Evolutionary conservation across 768 basidiomycete genomes (phyloP), one percentile per base, ranked within the genome.

Genomic region (Pleurotus eryngii): DNA sequence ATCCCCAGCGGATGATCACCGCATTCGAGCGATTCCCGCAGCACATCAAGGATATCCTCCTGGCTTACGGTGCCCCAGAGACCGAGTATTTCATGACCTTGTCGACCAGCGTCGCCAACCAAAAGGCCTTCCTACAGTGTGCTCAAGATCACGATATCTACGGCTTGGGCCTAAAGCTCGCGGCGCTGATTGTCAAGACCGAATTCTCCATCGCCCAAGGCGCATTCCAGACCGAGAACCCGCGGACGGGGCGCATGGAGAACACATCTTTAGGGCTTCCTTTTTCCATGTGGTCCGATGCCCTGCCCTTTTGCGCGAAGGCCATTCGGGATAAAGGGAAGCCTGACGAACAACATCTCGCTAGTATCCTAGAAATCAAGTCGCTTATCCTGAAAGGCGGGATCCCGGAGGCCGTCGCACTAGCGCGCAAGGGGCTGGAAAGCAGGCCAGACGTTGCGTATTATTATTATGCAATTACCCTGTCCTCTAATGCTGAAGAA

Each of bases 321-420:
- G 84, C 79, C 24, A 78, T 87, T 39, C 78, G 84, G 7, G 70
- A 64, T 37, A 72, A 68, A 55, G 74, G 73, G n/a, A 68, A 66
- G 11, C 64, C 74, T 0, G 62, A 62, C 4, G 81, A 86, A 55
- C 66, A 60, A 18, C 83, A 87, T 64, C 61, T 74, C 12, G 86
- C 86, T 0, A 85, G 87, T 64, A 82, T 88, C 59, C 66, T 89
- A 27, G 84, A 87, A 30, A 79, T 86, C 71, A 87, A 88, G 64
- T 82, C 68, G 64, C 61, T 66, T 54, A 78, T 87, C 65, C 76
- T 84, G 67, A 75, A 72, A 53, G 68, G 72, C 18, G 77, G 79
- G 26, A 69, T 82, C 30, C 65, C 72, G 3, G 79, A 83, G 9
- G 84, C 85, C 1, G 71, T 79, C 47, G 65, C 64, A 12, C 62